These are phyloP conservation scores for Solanum bulbocastanum DNA, from an alignment of 257 asterid species.

Conservation along the genomic window DNA sequence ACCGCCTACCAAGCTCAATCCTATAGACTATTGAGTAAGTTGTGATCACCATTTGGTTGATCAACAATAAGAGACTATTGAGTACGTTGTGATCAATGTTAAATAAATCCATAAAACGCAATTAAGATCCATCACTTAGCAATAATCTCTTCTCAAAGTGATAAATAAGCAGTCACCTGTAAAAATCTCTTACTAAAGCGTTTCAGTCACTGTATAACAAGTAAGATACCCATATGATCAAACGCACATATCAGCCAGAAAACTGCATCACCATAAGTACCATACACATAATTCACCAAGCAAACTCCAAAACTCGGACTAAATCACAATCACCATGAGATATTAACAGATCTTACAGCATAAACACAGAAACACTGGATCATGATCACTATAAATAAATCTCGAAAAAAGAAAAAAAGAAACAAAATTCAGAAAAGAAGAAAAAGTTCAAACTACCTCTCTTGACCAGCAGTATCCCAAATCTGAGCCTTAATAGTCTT, in stretches of 20 bases:
- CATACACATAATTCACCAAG: not conserved
- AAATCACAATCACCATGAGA: not conserved
- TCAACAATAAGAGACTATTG: not conserved
- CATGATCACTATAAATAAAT: not conserved
- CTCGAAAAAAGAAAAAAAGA: not conserved
- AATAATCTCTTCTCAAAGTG: not conserved
- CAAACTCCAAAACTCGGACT: not conserved
- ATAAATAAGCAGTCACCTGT: not conserved
- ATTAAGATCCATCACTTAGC: not conserved
- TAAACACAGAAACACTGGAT: not conserved
- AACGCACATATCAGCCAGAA: not conserved
- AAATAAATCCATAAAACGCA: not conserved
- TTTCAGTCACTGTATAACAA: not conserved
- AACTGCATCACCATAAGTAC: not conserved
- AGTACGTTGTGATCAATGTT: not conserved
- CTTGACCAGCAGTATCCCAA: constrained; percentile 95
- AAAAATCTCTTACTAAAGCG: not conserved
- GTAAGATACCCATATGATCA: not conserved
- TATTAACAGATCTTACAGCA: not conserved
- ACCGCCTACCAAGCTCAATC: not conserved
- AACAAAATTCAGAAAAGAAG: not conserved
- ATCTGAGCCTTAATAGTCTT: constrained; percentile 77
- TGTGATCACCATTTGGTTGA: not conserved
- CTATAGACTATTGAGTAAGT: not conserved
- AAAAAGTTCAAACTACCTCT: constrained; percentile 28